Conservation (phyloP, 2,329 filamentous ascomycete species). For the Ophiostoma fasciatum region DNA sequence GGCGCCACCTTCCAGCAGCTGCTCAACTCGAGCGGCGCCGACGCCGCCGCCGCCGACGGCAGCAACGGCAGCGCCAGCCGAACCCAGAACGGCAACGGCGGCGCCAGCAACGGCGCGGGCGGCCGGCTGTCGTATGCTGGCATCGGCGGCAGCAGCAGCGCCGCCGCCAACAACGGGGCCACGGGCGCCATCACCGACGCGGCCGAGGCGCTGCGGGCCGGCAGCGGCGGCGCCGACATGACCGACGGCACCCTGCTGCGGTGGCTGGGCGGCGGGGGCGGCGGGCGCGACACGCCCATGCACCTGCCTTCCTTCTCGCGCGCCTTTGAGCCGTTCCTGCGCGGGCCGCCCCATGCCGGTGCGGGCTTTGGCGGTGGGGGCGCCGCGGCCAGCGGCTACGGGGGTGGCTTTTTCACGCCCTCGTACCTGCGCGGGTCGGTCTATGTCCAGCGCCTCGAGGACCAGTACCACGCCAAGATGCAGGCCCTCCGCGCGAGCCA, state of each 20-base stretch:
- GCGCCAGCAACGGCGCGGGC: neutral
- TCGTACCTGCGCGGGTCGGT: constrained; percentile 68
- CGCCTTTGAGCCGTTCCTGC: constrained; percentile 35
- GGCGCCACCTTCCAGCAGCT: constrained; percentile 38
- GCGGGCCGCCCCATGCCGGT: constrained; percentile 13
- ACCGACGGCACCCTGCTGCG: constrained; percentile 11
- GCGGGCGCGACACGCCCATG: constrained; percentile 12
- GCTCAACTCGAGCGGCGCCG: constrained; percentile 15
- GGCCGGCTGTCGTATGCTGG: neutral
- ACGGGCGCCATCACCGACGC: neutral
- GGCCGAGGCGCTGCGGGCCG: constrained; percentile 19
- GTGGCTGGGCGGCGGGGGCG: constrained; percentile 14
- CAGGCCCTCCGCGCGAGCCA: constrained; percentile 33
- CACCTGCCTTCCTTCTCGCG: constrained; percentile 34
- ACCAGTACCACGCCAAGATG: constrained; percentile 48
- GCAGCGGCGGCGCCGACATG: constrained; percentile 14
- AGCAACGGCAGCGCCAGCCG: constrained; percentile 2
- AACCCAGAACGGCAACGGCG: neutral
- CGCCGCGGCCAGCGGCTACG: constrained; percentile 13
- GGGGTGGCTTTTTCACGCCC: constrained; percentile 55
- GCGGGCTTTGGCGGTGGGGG: constrained; percentile 16
- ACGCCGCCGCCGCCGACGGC: constrained; percentile 3
- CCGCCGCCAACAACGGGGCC: neutral
- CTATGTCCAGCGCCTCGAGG: constrained; percentile 63
- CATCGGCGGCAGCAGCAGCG: neutral